These are phyloP conservation scores for Vitis vinifera DNA, from an alignment of 164 flowering plant genomes.

Conservation along the genomic window ASM3070453v1 NC_081816.1:18339501-18340000, in stretches of 20 bases:
- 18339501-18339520: no score
- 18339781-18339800: slow-evolving; percentile 51
- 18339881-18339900: slow-evolving; percentile 23
- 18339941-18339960: slow-evolving; percentile 56
- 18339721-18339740: slow-evolving; percentile 15
- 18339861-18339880: neutral
- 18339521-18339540: no score
- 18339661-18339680: no score
- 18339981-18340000: no score
- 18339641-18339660: no score
- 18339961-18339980: slow-evolving; percentile 3
- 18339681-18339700: no score
- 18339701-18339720: neutral
- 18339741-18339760: slow-evolving; percentile 53
- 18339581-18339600: no score
- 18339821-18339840: no score
- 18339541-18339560: no score
- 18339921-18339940: slow-evolving; percentile 47
- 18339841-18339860: neutral
- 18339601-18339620: no score
- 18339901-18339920: slow-evolving; percentile 42
- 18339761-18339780: slow-evolving; percentile 39
- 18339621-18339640: no score
- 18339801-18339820: slow-evolving; percentile 27
- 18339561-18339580: no score